Evolutionary conservation across 2,329 filamentous ascomycete genomes (phyloP).

Genomic region (Pseudocercospora eumusae): DNA sequence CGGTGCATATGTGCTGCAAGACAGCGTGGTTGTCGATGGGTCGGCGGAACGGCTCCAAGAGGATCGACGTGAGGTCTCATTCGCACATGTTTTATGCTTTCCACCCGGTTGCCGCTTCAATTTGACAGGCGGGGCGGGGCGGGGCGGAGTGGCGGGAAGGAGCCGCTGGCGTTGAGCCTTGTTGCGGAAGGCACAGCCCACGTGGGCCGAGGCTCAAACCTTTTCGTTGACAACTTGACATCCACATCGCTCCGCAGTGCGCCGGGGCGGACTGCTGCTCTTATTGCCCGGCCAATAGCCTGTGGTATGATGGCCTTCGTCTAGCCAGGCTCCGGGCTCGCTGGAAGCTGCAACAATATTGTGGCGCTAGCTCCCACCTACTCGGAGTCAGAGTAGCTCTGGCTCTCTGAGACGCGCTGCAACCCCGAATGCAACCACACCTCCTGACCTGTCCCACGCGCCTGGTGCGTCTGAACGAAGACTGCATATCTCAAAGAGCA

Average conservation of each 20-base stretch:
- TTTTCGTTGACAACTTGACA: too few species aligned
- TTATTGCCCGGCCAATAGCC: not conserved
- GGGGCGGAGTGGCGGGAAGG: too few species aligned
- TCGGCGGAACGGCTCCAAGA: not conserved
- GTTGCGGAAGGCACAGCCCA: not conserved
- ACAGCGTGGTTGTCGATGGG: conserved; percentile 9
- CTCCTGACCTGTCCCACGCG: not conserved
- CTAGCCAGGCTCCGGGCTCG: not conserved
- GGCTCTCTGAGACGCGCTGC: not conserved
- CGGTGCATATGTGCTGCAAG: not conserved
- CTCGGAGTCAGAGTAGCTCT: conserved; percentile 9
- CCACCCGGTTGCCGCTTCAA: not conserved
- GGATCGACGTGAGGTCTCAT: conserved; percentile 1
- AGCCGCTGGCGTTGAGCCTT: conserved; percentile 4
- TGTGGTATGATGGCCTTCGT: not conserved
- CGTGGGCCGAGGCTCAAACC: not conserved
- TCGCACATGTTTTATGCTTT: conserved; percentile 1
- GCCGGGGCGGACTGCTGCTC: not conserved
- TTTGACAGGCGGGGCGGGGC: conserved; percentile 8
- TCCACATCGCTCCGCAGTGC: not conserved
- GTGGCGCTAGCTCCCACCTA: conserved; percentile 13
- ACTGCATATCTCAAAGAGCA: not conserved
- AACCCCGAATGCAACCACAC: conserved; percentile 3
- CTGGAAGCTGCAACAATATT: not conserved
- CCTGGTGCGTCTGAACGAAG: not conserved